Evolutionary conservation across 495 filamentous ascomycete genomes (phyloP).

Genomic region (Darksidea phi): DNA sequence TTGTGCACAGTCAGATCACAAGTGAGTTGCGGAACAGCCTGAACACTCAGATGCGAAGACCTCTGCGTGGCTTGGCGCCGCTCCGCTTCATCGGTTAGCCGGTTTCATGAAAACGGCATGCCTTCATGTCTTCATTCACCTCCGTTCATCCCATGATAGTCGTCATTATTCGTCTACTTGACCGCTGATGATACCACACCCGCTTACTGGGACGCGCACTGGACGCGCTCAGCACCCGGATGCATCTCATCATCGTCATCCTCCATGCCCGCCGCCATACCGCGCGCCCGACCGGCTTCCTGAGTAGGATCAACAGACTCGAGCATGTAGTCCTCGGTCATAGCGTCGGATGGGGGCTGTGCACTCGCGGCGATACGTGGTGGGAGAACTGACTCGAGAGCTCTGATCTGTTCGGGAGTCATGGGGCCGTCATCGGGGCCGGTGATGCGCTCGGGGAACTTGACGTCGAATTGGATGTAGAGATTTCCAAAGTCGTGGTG

Average conservation of each 20-base stretch:
- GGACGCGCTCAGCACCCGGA: constrained; percentile 83
- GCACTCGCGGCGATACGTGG: constrained; percentile 58
- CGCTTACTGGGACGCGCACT: constrained; percentile 93
- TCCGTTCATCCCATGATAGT: not conserved
- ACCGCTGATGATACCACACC: no score
- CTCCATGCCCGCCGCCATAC: constrained; percentile 61
- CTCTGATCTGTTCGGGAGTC: constrained; percentile 50
- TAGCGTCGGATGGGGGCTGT: constrained; percentile 69
- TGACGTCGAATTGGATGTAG: constrained; percentile 96
- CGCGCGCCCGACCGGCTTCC: constrained; percentile 70
- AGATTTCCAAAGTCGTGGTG: constrained; percentile 97
- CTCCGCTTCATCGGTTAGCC: no score
- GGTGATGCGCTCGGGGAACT: constrained; percentile 66
- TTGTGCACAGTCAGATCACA: no score
- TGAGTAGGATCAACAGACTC: constrained; percentile 77
- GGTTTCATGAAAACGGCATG: no score
- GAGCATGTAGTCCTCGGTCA: constrained; percentile 81
- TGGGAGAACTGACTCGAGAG: constrained; percentile 80
- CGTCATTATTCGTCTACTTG: no score
- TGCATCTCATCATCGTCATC: constrained; percentile 89
- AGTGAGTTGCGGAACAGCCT: no score
- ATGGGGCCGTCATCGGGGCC: constrained; percentile 58
- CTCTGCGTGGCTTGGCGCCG: no score
- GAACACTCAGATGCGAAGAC: no score
- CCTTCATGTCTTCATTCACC: no score